Evolutionary conservation across 805 yeast genomes (phyloP).

Genomic region (Metschnikowia arizonensis): DNA sequence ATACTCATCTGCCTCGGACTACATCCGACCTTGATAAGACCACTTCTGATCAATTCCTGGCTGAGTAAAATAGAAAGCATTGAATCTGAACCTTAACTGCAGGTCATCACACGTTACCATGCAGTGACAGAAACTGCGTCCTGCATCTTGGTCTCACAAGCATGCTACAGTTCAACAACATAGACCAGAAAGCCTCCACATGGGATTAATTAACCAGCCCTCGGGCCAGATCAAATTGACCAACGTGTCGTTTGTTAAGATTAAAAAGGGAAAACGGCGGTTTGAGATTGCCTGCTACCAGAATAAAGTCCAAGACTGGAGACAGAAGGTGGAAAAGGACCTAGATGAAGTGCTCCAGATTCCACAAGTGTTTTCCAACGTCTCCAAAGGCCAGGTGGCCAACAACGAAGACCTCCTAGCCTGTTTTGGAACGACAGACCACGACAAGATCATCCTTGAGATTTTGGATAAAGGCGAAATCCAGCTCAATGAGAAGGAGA

Average conservation of each 20-base stretch:
- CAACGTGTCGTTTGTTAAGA: slow-evolving; percentile 86
- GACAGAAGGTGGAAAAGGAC: slow-evolving; percentile 84
- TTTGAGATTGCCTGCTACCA: slow-evolving; percentile 96
- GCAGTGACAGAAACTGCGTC: too few relatives aligned
- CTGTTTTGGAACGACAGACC: slow-evolving; percentile 72
- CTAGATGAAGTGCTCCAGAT: slow-evolving; percentile 94
- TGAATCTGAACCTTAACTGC: too few relatives aligned
- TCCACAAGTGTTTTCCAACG: slow-evolving; percentile 90
- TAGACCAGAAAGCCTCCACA: slow-evolving; percentile 10
- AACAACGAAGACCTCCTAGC: slow-evolving; percentile 74
- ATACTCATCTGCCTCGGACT: too few relatives aligned
- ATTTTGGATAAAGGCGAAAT: slow-evolving; percentile 89
- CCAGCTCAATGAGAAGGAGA: slow-evolving; percentile 89
- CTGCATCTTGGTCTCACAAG: too few relatives aligned
- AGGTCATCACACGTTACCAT: too few relatives aligned
- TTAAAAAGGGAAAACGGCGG: slow-evolving; percentile 86
- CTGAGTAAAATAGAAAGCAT: too few relatives aligned
- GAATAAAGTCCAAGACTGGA: slow-evolving; percentile 94
- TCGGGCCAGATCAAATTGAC: slow-evolving; percentile 84
- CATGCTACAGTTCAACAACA: too few relatives aligned
- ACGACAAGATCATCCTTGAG: slow-evolving; percentile 70
- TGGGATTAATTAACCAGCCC: slow-evolving; percentile 75
- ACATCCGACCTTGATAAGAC: too few relatives aligned
- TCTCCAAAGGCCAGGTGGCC: slow-evolving; percentile 92
- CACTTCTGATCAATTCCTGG: too few relatives aligned